Evolutionary conservation across 352 stramenopile species (phyloP).

Genomic region (Hyaloperonospora arabidopsidis): DNA sequence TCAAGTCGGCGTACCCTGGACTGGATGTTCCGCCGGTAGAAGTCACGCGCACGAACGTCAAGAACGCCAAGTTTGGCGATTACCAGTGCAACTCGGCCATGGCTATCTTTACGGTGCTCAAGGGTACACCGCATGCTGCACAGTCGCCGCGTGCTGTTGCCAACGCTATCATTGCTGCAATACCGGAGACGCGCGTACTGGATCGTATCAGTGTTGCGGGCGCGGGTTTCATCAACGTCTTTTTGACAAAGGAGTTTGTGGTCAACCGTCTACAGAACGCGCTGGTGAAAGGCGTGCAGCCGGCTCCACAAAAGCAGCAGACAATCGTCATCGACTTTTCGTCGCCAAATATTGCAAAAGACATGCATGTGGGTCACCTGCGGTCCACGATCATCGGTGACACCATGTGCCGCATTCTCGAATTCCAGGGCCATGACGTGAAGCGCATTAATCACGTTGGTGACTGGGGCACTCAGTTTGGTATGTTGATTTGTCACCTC

Average conservation of each 20-base stretch:
- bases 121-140: constrained; percentile 68
- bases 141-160: constrained; percentile 83
- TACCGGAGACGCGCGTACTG: constrained; percentile 78
- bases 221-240: constrained; percentile 97
- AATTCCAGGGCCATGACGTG: constrained; percentile 82
- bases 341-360: constrained; percentile 84
- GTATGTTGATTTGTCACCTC: constrained; percentile 99
- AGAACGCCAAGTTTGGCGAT: constrained; percentile 87
- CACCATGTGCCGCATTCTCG: constrained; percentile 79
- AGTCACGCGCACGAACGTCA: constrained; percentile 63
- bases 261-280: constrained; percentile 62
- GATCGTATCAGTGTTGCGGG: constrained; percentile 89
- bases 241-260: constrained; percentile 83
- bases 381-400: constrained; percentile 89
- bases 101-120: constrained; percentile 94
- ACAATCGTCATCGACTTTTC: constrained; percentile 81
- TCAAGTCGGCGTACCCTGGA: constrained; percentile 59
- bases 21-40: constrained; percentile 48
- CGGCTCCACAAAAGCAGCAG: constrained; percentile 73
- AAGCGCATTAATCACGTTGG: constrained; percentile 80
- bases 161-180: constrained; percentile 81
- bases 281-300: constrained; percentile 62
- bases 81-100: constrained; percentile 99
- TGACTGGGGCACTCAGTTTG: constrained; percentile 93
- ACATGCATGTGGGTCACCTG: constrained; percentile 86